Percentiles rank a stretch among this genome's conserved stretches.
phyloP scores from a whole-genome alignment of 768 basidiomycete species.

The Suillus subalutaceus region DNA sequence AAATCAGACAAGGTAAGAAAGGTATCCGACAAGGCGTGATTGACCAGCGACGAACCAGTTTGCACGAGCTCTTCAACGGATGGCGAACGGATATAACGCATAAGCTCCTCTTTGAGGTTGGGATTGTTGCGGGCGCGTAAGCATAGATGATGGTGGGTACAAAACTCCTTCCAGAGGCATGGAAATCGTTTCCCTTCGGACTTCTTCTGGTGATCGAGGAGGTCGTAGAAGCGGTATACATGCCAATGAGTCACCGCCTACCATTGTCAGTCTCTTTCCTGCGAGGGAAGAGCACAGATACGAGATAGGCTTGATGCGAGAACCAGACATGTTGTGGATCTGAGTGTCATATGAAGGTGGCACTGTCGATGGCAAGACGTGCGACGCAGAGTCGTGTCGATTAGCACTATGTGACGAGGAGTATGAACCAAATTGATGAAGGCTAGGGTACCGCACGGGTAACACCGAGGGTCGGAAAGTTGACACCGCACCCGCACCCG shows the following conservation, averaged over 20 bases:
- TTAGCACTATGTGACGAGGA: background rate
- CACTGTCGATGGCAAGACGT: background rate
- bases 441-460: too few relatives aligned
- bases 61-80: conserved; percentile 37
- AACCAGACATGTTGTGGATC: background rate
- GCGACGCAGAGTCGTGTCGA: background rate
- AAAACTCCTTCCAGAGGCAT: conserved; percentile 50
- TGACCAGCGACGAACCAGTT: conserved; percentile 45
- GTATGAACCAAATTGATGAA: background rate
- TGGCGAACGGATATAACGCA: conserved; percentile 38
- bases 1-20: conserved; percentile 40
- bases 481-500: too few relatives aligned
- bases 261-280: conserved; percentile 33
- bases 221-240: conserved; percentile 24
- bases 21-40: conserved; percentile 50
- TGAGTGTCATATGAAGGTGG: background rate
- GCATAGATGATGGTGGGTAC: conserved; percentile 61
- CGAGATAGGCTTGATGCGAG: background rate
- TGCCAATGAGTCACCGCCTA: conserved; percentile 16
- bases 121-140: too few relatives aligned
- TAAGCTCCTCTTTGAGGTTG: too few relatives aligned
- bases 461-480: too few relatives aligned
- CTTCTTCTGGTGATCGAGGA: conserved; percentile 22
- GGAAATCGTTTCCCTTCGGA: conserved; percentile 23
- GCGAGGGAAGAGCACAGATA: conserved; percentile 23